Percentiles rank a stretch among this genome's conserved stretches.
Conservation (phyloP, 78 protist species). For the Dictyostelium firmibasis region DNA sequence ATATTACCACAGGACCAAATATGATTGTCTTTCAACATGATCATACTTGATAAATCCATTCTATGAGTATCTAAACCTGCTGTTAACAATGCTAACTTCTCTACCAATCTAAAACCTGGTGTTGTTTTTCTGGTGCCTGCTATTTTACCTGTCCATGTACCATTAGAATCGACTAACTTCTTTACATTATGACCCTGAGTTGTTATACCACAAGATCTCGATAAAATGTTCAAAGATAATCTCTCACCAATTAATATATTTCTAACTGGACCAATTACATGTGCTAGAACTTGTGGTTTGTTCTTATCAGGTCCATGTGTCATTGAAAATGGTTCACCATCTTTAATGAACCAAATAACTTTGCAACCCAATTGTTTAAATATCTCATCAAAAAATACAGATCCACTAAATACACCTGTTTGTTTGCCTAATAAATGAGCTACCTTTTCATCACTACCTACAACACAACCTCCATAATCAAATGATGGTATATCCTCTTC, state of each 20-base stretch:
- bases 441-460: conserved; percentile 52
- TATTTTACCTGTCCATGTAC: conserved; percentile 70
- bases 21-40: conserved; percentile 93
- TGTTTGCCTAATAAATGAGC: conserved; percentile 74
- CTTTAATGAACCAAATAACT: conserved; percentile 83
- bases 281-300: conserved; percentile 72
- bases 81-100: conserved; percentile 92
- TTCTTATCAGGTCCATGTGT: background rate
- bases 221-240: conserved; percentile 90
- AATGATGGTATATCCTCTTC: conserved; percentile 94
- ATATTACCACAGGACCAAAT: conserved; percentile 90
- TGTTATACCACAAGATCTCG: conserved; percentile 92
- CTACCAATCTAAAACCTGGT: conserved; percentile 94
- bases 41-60: conserved; percentile 93
- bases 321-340: conserved; percentile 68
- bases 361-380: conserved; percentile 82
- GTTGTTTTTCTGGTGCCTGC: conserved; percentile 98
- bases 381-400: conserved; percentile 88
- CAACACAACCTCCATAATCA: conserved; percentile 95
- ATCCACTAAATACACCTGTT: conserved; percentile 91
- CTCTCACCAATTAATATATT: conserved; percentile 93
- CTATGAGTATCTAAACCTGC: conserved; percentile 96
- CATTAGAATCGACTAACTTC: background rate
- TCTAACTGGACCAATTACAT: conserved; percentile 87
- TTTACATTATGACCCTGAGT: conserved; percentile 38